These are phyloP conservation scores for Symbiodinium natans DNA, from an alignment of 73 alveolate species.

Conservation along the genomic window DNA sequence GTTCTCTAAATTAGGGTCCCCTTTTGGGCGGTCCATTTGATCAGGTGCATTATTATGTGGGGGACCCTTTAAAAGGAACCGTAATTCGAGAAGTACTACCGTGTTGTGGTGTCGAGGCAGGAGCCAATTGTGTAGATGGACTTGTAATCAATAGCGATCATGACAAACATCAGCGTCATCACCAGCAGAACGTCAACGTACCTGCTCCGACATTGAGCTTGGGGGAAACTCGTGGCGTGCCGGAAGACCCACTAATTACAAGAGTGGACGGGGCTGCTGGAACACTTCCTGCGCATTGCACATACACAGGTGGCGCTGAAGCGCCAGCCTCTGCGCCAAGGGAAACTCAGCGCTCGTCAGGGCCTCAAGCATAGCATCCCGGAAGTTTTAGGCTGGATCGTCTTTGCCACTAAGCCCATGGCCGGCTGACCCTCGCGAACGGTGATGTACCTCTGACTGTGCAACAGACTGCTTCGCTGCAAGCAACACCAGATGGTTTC, in stretches of 20 bases:
- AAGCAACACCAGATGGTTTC: too few species aligned
- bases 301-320: too few species aligned
- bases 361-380: background rate
- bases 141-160: slow-evolving; percentile 25
- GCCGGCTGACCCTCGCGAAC: slow-evolving; percentile 79
- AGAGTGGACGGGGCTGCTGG: too few species aligned
- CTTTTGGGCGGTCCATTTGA: too few species aligned
- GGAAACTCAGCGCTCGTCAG: slow-evolving; percentile 65
- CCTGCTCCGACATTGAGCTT: too few species aligned
- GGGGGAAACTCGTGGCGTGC: too few species aligned
- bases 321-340: slow-evolving; percentile 46
- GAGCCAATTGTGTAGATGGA: slow-evolving; percentile 37
- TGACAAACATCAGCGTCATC: slow-evolving; percentile 28
- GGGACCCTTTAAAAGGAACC: too few species aligned
- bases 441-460: slow-evolving; percentile 32
- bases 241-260: too few species aligned
- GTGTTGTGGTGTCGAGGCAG: background rate
- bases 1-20: too few species aligned
- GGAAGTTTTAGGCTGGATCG: background rate
- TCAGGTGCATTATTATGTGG: too few species aligned
- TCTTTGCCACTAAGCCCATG: background rate
- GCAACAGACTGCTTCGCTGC: background rate
- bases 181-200: slow-evolving; percentile 45
- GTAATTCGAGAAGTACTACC: too few species aligned
- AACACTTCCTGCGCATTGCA: background rate